Base-by-base conservation (phyloP, 2,329 filamentous ascomycete species). In the Periconia digitata region DNA sequence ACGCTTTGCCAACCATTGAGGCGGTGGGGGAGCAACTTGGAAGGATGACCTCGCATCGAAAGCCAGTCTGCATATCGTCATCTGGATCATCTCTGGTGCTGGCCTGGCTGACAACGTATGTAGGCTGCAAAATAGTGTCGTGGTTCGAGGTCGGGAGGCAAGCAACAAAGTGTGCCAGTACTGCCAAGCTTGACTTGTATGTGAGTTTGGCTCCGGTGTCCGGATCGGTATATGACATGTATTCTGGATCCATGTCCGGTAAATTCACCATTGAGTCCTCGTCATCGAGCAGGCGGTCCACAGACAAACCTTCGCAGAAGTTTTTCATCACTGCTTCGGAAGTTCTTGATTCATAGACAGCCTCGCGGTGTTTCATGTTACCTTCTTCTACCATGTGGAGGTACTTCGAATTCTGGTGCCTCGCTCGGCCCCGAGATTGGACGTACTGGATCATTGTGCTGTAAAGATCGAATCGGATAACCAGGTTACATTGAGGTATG, bases 391-490 rank as follows among this genome's bases (percentile, higher is more conserved):
- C 67, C 88, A 99, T 92, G 61, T 89, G 89, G 27, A 92, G 81
- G 67, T 92, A 96, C 54, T 82, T 85, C 0, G 94, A 97, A 46
- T 86, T 80, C 0, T 74, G 70, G 60, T 90, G 87, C 34, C 94
- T 82, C 12, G 94, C 94, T 45, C 94, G 83, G 0, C 94, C 94
- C 53, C 90, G 83, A 13, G 92, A 96, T 69, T 99, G 94, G 17
- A 97, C 85, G 65, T 96, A 97, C 63, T 95, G 89, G 44, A 97
- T 97, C 70, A 96, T 85, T 0, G 92, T 96, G 10, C 81, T 79
- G 71, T 91, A 96, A 2, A 95, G 80, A 64, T 97, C 90, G 62
- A 96, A 99, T 2, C 92, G 76, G 21, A 86, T 72, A 10, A 86
- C 79, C n/a, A 86, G 67, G 54, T 86, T 86, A 70, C 84, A 86